Percentiles rank a stretch among this genome's conserved stretches.
These are phyloP conservation scores for Fraxinus anomala DNA, from an alignment of 257 asterid species.

Conservation along the genomic window DNA sequence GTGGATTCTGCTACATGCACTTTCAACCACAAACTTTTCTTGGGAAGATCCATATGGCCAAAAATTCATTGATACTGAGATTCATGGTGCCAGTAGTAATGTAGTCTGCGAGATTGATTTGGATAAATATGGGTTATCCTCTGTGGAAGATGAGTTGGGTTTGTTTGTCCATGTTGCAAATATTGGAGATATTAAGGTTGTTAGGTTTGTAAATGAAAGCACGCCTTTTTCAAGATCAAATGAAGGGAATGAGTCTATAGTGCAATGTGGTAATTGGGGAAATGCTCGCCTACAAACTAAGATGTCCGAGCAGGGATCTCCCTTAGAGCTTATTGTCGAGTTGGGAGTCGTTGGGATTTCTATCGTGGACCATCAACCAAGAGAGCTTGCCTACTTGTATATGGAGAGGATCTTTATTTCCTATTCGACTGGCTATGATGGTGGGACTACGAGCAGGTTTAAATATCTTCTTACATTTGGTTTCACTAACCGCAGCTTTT, in stretches of 20 bases:
- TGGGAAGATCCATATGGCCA: conserved; percentile 95
- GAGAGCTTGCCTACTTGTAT: conserved; percentile 88
- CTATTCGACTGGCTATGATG: conserved; percentile 90
- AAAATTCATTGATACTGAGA: conserved; percentile 62
- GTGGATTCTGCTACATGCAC: conserved; percentile 71
- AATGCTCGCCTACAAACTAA: conserved; percentile 53
- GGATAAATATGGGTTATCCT: conserved; percentile 57
- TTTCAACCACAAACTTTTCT: conserved; percentile 71
- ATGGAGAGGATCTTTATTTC: conserved; percentile 82
- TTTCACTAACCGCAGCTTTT: conserved; percentile 19
- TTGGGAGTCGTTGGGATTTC: conserved; percentile 90
- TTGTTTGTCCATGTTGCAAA: conserved; percentile 69
- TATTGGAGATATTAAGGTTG: conserved; percentile 69
- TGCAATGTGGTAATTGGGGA: conserved; percentile 56
- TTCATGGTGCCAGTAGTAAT: conserved; percentile 40
- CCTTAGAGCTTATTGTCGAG: conserved; percentile 80
- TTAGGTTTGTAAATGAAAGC: conserved; percentile 59
- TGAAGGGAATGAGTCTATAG: conserved; percentile 43
- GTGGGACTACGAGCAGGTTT: conserved; percentile 94
- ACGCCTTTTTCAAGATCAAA: conserved; percentile 37
- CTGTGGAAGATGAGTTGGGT: conserved; percentile 52
- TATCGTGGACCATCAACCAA: conserved; percentile 80
- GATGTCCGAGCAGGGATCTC: conserved; percentile 66
- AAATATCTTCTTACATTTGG: conserved; percentile 25
- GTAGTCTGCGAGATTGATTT: conserved; percentile 56